Evolutionary conservation across 345 rosid genomes (phyloP).

Genomic region (Euphorbia peplus): DNA sequence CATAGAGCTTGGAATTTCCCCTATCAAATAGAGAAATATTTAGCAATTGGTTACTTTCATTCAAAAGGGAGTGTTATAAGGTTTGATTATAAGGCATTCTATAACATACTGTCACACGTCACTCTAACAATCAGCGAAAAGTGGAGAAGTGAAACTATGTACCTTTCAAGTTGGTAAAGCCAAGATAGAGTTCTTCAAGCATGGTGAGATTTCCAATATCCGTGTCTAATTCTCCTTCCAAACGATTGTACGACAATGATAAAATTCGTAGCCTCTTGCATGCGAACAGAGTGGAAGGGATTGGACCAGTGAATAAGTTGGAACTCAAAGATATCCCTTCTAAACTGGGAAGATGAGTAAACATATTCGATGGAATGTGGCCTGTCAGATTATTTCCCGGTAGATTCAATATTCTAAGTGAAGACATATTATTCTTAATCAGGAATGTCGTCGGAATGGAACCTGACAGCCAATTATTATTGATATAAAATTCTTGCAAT

Average conservation of each 20-base stretch:
- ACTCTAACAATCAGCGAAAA: background rate
- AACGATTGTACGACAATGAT: background rate
- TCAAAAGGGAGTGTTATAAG: background rate
- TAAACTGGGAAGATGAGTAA: background rate
- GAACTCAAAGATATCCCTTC: background rate
- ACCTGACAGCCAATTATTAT: background rate
- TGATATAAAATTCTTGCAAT: background rate
- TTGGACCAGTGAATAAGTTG: slow-evolving; percentile 6
- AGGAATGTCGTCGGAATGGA: background rate
- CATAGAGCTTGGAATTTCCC: background rate
- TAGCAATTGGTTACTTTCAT: too few species aligned
- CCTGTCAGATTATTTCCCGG: background rate
- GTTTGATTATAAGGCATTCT: too few species aligned
- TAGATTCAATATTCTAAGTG: background rate
- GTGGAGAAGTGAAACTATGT: background rate
- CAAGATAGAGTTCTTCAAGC: slow-evolving; percentile 13
- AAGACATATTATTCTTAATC: background rate
- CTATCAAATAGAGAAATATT: background rate
- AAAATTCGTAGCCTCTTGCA: slow-evolving; percentile 3
- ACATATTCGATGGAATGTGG: background rate
- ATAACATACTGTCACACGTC: too few species aligned
- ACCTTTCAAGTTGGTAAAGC: slow-evolving; percentile 13
- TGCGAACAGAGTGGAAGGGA: background rate
- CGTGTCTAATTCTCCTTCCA: slow-evolving; percentile 9
- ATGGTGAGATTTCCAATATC: slow-evolving; percentile 7